A percentile compares a stretch with the other conserved stretches of the same genome.
Evolutionary conservation across 2,329 filamentous ascomycete genomes (phyloP).

Genomic region (Onygena corvina): DNA sequence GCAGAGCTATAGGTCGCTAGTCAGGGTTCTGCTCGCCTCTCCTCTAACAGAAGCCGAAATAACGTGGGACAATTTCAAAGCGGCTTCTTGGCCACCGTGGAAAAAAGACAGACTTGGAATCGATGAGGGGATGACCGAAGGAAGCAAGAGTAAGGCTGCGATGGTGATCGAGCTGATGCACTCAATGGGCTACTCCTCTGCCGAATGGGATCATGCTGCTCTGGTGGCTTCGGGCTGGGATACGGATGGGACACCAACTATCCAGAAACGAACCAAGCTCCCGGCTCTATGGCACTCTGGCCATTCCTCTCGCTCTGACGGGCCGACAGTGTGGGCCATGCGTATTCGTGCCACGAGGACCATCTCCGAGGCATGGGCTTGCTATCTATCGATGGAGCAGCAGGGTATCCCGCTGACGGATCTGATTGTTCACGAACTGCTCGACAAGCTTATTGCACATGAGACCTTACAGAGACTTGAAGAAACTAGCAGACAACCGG

Average conservation of each 20-base stretch:
- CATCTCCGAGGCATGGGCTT: conserved; percentile 52
- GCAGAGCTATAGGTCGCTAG: conserved; percentile 46
- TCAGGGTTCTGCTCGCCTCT: conserved; percentile 46
- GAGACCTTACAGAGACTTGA: conserved; percentile 6
- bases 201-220: conserved; percentile 43
- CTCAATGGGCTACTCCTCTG: conserved; percentile 45
- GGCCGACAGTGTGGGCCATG: conserved; percentile 42
- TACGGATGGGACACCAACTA: conserved; percentile 49
- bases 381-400: conserved; percentile 46
- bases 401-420: conserved; percentile 26
- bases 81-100: conserved; percentile 54
- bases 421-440: conserved; percentile 45
- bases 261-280: conserved; percentile 45
- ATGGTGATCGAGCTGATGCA: conserved; percentile 45
- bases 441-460: conserved; percentile 42
- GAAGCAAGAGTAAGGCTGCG: conserved; percentile 46
- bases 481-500: no score
- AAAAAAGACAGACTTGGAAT: conserved; percentile 50
- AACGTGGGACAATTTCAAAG: conserved; percentile 48
- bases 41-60: conserved; percentile 45
- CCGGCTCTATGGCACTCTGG: conserved; percentile 10
- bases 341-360: conserved; percentile 50
- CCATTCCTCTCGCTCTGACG: neutral
- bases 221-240: conserved; percentile 51
- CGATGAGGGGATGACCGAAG: conserved; percentile 46